Conservation (phyloP, 345 rosid genomes). For the Trapa bicornis region DNA sequence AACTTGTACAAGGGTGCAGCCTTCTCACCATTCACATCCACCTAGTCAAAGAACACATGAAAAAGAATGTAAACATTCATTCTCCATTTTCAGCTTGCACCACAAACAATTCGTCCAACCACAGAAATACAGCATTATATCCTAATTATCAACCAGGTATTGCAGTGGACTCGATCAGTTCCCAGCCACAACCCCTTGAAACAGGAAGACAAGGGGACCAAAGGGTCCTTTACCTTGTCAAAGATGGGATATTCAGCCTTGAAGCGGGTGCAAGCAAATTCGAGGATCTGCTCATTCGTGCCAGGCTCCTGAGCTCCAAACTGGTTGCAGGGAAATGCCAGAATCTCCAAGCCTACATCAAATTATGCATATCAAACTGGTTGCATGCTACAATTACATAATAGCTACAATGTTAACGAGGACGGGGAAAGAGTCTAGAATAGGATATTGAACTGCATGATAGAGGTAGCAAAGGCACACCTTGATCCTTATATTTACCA, state of each 20-base stretch:
- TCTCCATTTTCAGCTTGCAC: too few species aligned
- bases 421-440: too few species aligned
- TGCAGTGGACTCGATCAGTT: too few species aligned
- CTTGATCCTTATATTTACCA: constrained; percentile 73
- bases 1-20: constrained; percentile 77
- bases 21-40: constrained; percentile 69
- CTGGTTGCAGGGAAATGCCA: constrained; percentile 93
- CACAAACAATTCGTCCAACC: too few species aligned
- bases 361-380: not conserved
- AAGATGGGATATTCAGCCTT: constrained; percentile 93
- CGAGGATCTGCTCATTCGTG: constrained; percentile 52
- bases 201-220: not conserved
- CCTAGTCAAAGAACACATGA: constrained; percentile 19
- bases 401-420: not conserved
- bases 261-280: constrained; percentile 78
- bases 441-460: too few species aligned
- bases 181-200: too few species aligned
- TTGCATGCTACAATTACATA: too few species aligned
- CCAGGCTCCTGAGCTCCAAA: constrained; percentile 88
- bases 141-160: too few species aligned
- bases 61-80: too few species aligned
- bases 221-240: constrained; percentile 43
- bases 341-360: constrained; percentile 60
- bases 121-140: too few species aligned
- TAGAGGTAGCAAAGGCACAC: constrained; percentile 15